These are phyloP conservation scores for Tulasnella sp. DNA, from an alignment of 768 basidiomycete genomes.

Conservation along the genomic window DNA sequence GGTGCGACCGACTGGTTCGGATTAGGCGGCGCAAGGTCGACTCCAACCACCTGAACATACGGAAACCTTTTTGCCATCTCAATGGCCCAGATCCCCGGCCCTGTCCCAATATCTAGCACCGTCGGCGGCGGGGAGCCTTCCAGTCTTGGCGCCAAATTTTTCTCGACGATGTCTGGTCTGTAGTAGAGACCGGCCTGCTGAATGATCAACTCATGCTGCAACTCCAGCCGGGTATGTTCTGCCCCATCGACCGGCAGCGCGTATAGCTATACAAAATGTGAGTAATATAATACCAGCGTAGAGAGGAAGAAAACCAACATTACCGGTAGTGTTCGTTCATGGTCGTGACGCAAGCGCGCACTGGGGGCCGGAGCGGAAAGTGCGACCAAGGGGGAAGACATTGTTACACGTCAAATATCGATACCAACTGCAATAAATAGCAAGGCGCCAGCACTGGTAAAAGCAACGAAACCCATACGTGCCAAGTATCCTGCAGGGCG, in stretches of 20 bases:
- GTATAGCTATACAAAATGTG: too few species aligned
- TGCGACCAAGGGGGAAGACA: too few species aligned
- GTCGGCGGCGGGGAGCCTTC: neutral
- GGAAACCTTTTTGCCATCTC: neutral
- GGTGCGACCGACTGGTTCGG: neutral
- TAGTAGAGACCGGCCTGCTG: neutral
- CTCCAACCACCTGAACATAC: constrained; percentile 3
- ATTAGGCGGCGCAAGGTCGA: constrained; percentile 4
- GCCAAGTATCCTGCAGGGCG: too few species aligned
- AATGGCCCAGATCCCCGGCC: constrained; percentile 8
- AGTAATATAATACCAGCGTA: too few species aligned
- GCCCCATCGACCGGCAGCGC: neutral
- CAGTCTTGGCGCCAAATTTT: neutral
- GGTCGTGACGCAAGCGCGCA: too few species aligned
- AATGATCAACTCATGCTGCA: constrained; percentile 3
- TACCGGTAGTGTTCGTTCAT: too few species aligned
- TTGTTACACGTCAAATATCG: too few species aligned
- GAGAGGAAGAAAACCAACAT: too few species aligned
- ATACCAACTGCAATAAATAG: too few species aligned
- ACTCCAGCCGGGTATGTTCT: constrained; percentile 9
- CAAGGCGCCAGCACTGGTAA: too few species aligned
- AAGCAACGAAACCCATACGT: too few species aligned
- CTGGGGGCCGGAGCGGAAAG: too few species aligned
- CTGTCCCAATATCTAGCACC: constrained; percentile 11
- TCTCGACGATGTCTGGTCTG: neutral